A percentile compares a stretch with the other conserved stretches of the same genome.
These are phyloP conservation scores for Macroventuria anomochaeta DNA, from an alignment of 2,329 filamentous ascomycete genomes.

Conservation along the genomic window DNA sequence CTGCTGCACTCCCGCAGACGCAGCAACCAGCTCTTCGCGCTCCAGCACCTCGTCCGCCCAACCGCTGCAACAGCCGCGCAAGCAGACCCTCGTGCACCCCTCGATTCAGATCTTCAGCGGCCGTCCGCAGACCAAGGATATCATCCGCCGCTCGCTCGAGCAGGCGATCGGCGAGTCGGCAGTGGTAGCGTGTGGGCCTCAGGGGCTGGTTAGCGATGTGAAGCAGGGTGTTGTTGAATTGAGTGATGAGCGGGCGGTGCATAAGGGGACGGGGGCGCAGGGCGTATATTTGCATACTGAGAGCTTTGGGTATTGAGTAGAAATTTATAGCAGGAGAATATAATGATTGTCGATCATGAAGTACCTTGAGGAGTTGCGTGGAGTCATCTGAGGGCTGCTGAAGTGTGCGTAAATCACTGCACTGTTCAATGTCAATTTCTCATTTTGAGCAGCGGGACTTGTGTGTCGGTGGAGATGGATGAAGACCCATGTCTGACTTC, in stretches of 20 bases:
- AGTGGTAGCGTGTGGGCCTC: slow-evolving; percentile 67
- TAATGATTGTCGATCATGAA: too few species aligned
- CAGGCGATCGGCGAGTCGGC: slow-evolving; percentile 67
- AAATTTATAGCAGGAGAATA: background rate
- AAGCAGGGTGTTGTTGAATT: slow-evolving; percentile 61
- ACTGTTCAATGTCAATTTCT: too few species aligned
- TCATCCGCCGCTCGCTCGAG: slow-evolving; percentile 64
- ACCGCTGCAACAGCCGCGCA: slow-evolving; percentile 3
- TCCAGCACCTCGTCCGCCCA: slow-evolving; percentile 18
- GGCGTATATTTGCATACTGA: slow-evolving; percentile 68
- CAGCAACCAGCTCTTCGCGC: slow-evolving; percentile 1
- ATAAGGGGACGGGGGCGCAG: slow-evolving; percentile 71
- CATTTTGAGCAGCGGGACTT: too few species aligned
- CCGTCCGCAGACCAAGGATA: slow-evolving; percentile 58
- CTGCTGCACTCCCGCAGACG: slow-evolving; percentile 18
- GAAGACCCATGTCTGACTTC: too few species aligned
- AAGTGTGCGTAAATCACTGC: too few species aligned
- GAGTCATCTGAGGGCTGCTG: too few species aligned
- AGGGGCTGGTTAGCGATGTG: slow-evolving; percentile 61
- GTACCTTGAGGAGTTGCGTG: too few species aligned
- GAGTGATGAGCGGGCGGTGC: slow-evolving; percentile 70
- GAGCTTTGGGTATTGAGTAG: slow-evolving; percentile 58
- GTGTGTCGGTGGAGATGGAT: too few species aligned
- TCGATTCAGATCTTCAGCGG: slow-evolving; percentile 54
- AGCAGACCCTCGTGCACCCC: slow-evolving; percentile 39